Evolutionary conservation across 768 basidiomycete genomes (phyloP).

Genomic region (Artomyces pyxidatus): DNA sequence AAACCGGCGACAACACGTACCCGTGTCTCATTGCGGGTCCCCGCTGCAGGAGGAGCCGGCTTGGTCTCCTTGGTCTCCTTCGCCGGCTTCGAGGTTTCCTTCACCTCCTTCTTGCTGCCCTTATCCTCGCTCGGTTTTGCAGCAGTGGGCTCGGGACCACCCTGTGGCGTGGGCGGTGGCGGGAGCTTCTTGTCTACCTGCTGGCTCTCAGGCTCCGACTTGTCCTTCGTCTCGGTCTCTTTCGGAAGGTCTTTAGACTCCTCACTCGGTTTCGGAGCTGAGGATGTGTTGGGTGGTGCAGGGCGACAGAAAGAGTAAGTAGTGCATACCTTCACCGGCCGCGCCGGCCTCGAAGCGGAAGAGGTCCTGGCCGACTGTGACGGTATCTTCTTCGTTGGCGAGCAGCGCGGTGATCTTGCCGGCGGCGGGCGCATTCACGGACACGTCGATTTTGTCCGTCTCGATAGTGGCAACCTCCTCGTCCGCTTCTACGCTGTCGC

Average conservation of each 20-base stretch:
- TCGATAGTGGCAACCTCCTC: slow-evolving; percentile 98
- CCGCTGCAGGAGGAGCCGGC: slow-evolving; percentile 28
- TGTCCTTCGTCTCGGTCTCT: slow-evolving; percentile 24
- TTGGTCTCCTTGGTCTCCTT: slow-evolving; percentile 17
- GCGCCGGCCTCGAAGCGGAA: slow-evolving; percentile 81
- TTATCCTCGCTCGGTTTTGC: slow-evolving; percentile 22
- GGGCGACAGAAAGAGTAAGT: background rate
- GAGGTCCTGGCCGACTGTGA: slow-evolving; percentile 90
- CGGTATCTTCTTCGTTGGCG: slow-evolving; percentile 89
- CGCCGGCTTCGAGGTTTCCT: slow-evolving; percentile 27
- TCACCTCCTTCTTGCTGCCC: slow-evolving; percentile 29
- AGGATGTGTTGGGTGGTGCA: background rate
- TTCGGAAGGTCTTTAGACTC: slow-evolving; percentile 17
- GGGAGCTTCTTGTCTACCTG: slow-evolving; percentile 39
- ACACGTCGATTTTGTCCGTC: slow-evolving; percentile 99
- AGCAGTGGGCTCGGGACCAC: slow-evolving; percentile 18
- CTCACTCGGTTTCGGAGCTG: background rate
- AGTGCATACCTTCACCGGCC: slow-evolving; percentile 8
- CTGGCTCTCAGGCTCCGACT: slow-evolving; percentile 27
- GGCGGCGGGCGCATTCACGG: slow-evolving; percentile 86
- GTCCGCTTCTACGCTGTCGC: slow-evolving; percentile 83
- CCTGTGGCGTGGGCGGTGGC: slow-evolving; percentile 35
- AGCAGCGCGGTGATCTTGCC: slow-evolving; percentile 85
- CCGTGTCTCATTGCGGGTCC: slow-evolving; percentile 79
- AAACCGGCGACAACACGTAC: slow-evolving; percentile 45